phyloP scores from a whole-genome alignment of 75 land plant genomes.

The Azolla pinnata region DNA sequence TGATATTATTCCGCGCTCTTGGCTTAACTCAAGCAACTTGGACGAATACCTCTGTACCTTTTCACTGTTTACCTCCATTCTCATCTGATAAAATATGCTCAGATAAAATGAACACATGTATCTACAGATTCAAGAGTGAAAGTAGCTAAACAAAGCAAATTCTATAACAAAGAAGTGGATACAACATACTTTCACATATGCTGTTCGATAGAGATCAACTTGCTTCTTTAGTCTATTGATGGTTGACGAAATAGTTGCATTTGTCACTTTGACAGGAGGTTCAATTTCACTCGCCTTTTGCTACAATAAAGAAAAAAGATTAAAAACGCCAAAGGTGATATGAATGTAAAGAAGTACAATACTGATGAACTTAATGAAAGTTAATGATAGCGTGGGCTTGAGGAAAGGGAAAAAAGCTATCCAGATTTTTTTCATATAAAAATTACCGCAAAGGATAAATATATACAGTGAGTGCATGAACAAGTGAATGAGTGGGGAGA shows the following conservation, averaged over 20 bases:
- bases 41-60: constrained; percentile 30
- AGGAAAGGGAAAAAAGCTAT: no score
- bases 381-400: no score
- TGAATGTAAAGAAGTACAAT: no score
- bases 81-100: constrained; percentile 28
- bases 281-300: constrained; percentile 12
- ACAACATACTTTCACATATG: constrained; percentile 35
- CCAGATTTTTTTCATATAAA: no score
- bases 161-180: neutral
- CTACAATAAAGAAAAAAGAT: no score
- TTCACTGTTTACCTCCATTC: constrained; percentile 48
- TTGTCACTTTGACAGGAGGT: constrained; percentile 4
- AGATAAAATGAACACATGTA: neutral
- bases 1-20: constrained; percentile 7
- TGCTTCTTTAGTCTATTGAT: constrained; percentile 44
- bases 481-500: no score
- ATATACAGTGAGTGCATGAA: no score
- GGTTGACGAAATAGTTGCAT: constrained; percentile 23
- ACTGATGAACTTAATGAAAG: no score
- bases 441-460: no score
- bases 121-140: neutral
- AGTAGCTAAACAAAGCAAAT: neutral
- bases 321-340: no score
- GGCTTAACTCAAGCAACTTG: constrained; percentile 27
- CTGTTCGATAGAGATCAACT: constrained; percentile 27